Evolutionary conservation across 1,284 basidiomycete species (phyloP).

Genomic region (Abortiporus biennis): DNA sequence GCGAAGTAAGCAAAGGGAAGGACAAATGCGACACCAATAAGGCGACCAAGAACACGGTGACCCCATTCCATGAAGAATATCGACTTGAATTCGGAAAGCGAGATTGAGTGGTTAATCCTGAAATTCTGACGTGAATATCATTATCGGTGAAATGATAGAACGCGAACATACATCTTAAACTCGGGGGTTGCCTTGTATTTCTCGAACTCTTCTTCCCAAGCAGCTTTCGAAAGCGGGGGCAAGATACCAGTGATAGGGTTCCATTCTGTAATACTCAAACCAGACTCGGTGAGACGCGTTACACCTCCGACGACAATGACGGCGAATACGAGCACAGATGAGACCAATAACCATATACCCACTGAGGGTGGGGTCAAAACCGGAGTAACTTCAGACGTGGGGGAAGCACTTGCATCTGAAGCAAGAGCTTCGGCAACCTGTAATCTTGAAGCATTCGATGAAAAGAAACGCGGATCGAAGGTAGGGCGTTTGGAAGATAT

Average conservation of each 20-base stretch:
- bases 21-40: constrained; percentile 83
- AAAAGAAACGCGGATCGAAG: constrained; percentile 36
- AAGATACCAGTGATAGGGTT: constrained; percentile 86
- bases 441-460: constrained; percentile 26
- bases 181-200: constrained; percentile 97
- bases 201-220: constrained; percentile 90
- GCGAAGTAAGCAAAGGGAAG: constrained; percentile 79
- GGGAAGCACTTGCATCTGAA: constrained; percentile 11
- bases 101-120: constrained; percentile 87
- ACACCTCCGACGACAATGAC: constrained; percentile 96
- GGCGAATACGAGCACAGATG: constrained; percentile 81
- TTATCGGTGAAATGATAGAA: not conserved
- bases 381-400: constrained; percentile 33
- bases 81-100: constrained; percentile 87
- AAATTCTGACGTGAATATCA: constrained; percentile 2
- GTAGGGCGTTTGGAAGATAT: constrained; percentile 1
- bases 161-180: constrained; percentile 78
- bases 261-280: constrained; percentile 98
- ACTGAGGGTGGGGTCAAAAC: constrained; percentile 72
- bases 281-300: constrained; percentile 96
- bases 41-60: constrained; percentile 89
- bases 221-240: constrained; percentile 71
- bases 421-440: not conserved
- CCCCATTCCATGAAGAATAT: constrained; percentile 99
- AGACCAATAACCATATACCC: constrained; percentile 77